Evolutionary conservation across 768 basidiomycete species (phyloP), one percentile per base, ranked within the genome.

Genomic region (Dacryopinax primogenitus): DNA sequence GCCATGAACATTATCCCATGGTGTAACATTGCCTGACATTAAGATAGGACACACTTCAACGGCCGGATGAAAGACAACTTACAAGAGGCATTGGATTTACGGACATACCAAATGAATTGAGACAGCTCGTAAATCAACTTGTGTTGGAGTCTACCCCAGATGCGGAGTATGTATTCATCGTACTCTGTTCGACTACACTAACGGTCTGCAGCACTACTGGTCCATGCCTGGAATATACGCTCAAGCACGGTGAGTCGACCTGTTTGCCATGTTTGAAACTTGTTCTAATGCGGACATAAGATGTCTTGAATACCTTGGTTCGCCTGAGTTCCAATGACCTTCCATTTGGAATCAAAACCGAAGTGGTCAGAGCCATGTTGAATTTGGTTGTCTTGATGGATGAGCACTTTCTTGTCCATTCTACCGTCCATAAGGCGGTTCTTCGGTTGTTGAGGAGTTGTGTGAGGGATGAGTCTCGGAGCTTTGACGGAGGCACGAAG

Each of bases 391-490:
- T 93, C 7, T 82, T 92, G 15, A 81, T 98, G 64, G 92, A 96
- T 67, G 92, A 96, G 72, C 88, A 89, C 69, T 96, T 97, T 71
- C 84, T 97, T 21, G 87, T 94, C 2, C 92, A 95, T 71, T 88
- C 90, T 9, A 90, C 85, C 0, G 87, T 94, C 0, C 93, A 97
- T 74, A 86, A 84, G 70, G 92, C 92, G 1, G 86, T 96, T 9
- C 81, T 94, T 28, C 79, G 91, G 39, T 78, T 97, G 7, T 81
- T 97, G 13, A 81, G 92, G 32, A 87, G 84, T 66, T 96, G 92
- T 73, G 88, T 88, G 2, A 93, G 92, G n/a, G 92, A 94, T 66
- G 90, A 95, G 73, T 74, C 93, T 7, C 87, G 92, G 92, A 94
- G 71, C 86, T 74, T 92, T 33, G 92, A 93, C 71, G 91, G 90